Percentiles rank a stretch among this genome's conserved stretches.
Evolutionary conservation across 139 green algal species (phyloP).

Genomic region (Monoraphidium neglectum): DNA sequence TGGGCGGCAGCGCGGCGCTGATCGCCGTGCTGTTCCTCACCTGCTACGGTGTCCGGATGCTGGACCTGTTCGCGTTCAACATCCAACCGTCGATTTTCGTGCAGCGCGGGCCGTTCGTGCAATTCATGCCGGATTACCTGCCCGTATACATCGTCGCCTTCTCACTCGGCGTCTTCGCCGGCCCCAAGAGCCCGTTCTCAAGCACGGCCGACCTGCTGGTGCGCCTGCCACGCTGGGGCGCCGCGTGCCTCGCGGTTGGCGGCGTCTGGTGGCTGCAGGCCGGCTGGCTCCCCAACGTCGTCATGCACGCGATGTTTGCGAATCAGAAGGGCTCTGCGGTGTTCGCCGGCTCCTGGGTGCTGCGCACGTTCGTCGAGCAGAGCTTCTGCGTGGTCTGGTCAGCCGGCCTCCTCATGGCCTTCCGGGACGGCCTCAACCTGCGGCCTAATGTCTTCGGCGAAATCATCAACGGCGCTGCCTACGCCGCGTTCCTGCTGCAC

Average conservation of each 20-base stretch:
- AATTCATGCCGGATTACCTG: conserved; percentile 32
- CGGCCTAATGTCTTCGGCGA: neutral
- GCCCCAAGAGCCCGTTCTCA: conserved; percentile 8
- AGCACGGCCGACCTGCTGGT: conserved; percentile 22
- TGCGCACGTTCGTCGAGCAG: conserved; percentile 32
- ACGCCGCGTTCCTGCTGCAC: conserved; percentile 27
- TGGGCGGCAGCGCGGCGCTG: neutral
- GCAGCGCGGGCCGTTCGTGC: conserved; percentile 1
- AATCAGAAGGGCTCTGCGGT: conserved; percentile 1
- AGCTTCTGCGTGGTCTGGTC: conserved; percentile 27
- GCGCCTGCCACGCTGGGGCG: conserved; percentile 5
- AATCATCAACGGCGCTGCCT: conserved; percentile 7
- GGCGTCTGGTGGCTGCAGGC: conserved; percentile 23
- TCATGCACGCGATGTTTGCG: neutral
- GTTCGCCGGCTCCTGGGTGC: neutral
- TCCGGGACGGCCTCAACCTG: conserved; percentile 17
- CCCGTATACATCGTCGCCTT: conserved; percentile 16
- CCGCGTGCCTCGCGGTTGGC: neutral
- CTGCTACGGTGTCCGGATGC: conserved; percentile 4
- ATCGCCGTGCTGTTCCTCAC: neutral
- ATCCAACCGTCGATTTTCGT: conserved; percentile 1
- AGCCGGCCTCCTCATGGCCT: conserved; percentile 17
- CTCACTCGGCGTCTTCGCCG: conserved; percentile 15
- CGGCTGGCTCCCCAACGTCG: conserved; percentile 18
- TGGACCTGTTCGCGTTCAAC: conserved; percentile 1